Evolutionary conservation across 305 asterid genomes (phyloP), one percentile per base, ranked within the genome.

Genomic region (Euphrasia arctica): DNA sequence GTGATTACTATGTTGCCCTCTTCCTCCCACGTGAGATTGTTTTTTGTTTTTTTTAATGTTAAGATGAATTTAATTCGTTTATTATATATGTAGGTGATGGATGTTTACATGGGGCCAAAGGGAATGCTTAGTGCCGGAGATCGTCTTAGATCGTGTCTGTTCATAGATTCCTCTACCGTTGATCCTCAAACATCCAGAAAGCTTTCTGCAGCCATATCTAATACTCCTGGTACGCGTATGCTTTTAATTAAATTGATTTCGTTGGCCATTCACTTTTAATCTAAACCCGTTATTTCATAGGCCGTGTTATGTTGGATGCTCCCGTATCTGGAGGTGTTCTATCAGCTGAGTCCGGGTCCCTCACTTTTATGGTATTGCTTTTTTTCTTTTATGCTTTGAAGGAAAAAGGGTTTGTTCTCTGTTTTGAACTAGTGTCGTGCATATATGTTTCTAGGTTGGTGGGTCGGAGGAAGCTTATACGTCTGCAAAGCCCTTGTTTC

Each of bases 261-360:
- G 22, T 18, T 25, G 58, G 27, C 14, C 14, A 6, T 18, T 18
- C 5, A 52, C 12, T 22, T 52, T 0, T 9, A 6, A 49, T 49
- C 18, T 0, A 48, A 11, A n/a, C 54, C 18, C 7, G 2, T 48
- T 3, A 8, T 52, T 22, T 18, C 1, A 52, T 72, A 90, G 95
- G 76, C 70, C 95, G 86, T 65, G 80, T 85, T 67, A 80, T 90
- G 95, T 81, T 93, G 88, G 97, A 93, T 80, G 97, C 99, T 69
- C 99, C 97, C 51, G 99, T 93, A 36, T 93, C 99, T 12, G 97
- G 97, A 66, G 97, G 99, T 63, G 93, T 88, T 74, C 74, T 79
- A 70, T 95, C 95, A 14, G 99, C 97, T 28, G 91, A 86, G 65
- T 68, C 74, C 54, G 99, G 96, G 60, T 79, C 91, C 9, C 99